These are phyloP conservation scores for Stropharia rugosoannulata DNA, from an alignment of 768 basidiomycete species.

Conservation along the genomic window DNA sequence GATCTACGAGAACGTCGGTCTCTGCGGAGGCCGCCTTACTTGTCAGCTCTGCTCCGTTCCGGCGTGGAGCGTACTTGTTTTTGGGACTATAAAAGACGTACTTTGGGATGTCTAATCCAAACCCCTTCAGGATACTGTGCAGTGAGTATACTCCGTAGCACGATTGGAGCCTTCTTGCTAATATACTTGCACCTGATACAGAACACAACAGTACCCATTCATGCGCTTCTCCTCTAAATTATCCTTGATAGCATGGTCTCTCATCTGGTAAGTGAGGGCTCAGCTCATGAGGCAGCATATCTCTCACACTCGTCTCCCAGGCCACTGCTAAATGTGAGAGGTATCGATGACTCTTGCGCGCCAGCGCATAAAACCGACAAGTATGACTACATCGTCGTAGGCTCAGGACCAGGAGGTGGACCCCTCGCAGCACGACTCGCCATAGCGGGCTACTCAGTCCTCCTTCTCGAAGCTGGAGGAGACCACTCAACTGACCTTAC, in stretches of 20 bases:
- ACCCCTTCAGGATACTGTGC: no score
- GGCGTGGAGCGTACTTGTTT: no score
- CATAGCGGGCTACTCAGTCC: constrained; percentile 7
- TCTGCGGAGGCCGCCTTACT: no score
- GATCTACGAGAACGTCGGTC: no score
- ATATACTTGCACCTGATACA: no score
- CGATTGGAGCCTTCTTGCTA: no score
- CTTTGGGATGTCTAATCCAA: no score
- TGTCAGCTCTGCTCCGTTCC: no score
- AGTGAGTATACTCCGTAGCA: no score
- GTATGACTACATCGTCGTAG: constrained; percentile 9
- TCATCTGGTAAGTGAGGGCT: not conserved
- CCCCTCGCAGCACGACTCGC: constrained; percentile 6
- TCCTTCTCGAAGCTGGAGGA: constrained; percentile 7
- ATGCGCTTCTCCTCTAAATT: no score
- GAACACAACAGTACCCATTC: no score
- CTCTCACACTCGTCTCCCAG: not conserved
- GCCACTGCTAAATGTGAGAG: not conserved
- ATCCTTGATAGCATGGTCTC: not conserved
- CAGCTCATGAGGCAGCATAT: not conserved
- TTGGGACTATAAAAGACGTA: no score
- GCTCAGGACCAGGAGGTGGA: constrained; percentile 9
- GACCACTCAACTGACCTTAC: constrained; percentile 3
- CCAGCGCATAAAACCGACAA: not conserved
- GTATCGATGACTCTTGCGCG: not conserved